A percentile compares a stretch with the other conserved stretches of the same genome.
These are phyloP conservation scores for Wickerhamomyces xylosicus DNA, from an alignment of 805 yeast genomes.

Conservation along the genomic window DNA sequence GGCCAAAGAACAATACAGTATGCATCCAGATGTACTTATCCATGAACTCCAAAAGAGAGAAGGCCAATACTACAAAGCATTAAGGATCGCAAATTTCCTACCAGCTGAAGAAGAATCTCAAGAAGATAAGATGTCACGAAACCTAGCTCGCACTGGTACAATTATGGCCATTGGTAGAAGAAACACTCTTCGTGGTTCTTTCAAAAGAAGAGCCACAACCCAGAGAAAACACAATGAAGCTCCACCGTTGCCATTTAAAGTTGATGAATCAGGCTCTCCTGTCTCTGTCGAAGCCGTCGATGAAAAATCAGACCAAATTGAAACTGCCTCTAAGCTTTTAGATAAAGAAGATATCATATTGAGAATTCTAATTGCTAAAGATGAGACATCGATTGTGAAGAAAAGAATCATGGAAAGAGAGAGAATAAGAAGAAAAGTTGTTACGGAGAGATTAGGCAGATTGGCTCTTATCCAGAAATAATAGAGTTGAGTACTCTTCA, in stretches of 20 bases:
- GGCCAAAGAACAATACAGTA: constrained; percentile 57
- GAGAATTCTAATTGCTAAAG: constrained; percentile 59
- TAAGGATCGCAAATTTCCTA: constrained; percentile 35
- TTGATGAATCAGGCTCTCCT: too few species aligned
- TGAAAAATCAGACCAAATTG: constrained; percentile 21
- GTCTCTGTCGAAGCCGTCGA: too few species aligned
- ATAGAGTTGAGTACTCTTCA: too few species aligned
- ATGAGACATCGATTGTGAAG: constrained; percentile 48
- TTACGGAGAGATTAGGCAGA: constrained; percentile 21
- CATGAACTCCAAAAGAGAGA: constrained; percentile 51
- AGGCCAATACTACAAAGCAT: constrained; percentile 38
- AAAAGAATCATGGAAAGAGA: constrained; percentile 54
- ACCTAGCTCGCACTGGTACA: too few species aligned
- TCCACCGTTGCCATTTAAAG: too few species aligned
- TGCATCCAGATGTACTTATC: constrained; percentile 33
- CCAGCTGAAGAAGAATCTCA: constrained; percentile 22
- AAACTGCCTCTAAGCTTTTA: constrained; percentile 24
- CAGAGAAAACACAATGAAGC: constrained; percentile 31
- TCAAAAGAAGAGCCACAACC: constrained; percentile 38
- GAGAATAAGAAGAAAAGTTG: constrained; percentile 23
- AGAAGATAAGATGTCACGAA: constrained; percentile 27
- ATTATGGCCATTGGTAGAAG: constrained; percentile 34
- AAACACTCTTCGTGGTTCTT: constrained; percentile 60
- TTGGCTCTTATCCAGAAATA: too few species aligned
- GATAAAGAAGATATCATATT: constrained; percentile 58